Evolutionary conservation across 768 basidiomycete genomes (phyloP).

Genomic region (Boletus reticuloceps): DNA sequence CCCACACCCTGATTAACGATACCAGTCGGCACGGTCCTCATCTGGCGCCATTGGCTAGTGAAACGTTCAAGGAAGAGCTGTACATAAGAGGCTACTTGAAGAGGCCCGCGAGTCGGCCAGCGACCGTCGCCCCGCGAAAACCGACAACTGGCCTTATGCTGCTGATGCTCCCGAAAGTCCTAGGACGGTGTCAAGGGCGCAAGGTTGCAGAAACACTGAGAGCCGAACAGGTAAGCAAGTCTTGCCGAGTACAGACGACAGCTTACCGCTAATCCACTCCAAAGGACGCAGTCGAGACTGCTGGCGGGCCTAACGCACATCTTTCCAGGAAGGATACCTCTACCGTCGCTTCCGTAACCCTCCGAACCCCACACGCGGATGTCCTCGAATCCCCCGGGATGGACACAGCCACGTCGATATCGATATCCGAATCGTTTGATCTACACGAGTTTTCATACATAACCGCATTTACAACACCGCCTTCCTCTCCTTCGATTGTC

Average conservation of each 20-base stretch:
- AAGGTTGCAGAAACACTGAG: constrained; percentile 12
- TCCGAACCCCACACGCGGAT: neutral
- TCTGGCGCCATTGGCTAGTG: constrained; percentile 28
- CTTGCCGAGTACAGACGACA: neutral
- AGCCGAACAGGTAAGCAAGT: constrained; percentile 12
- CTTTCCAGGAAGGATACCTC: constrained; percentile 3
- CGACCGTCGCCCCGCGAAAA: constrained; percentile 1
- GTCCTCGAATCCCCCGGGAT: constrained; percentile 10
- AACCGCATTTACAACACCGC: constrained; percentile 31
- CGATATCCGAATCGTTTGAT: constrained; percentile 20
- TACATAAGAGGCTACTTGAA: constrained; percentile 27
- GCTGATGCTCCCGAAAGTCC: constrained; percentile 9
- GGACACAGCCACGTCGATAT: constrained; percentile 7
- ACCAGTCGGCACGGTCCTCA: constrained; percentile 3
- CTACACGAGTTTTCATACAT: constrained; percentile 31
- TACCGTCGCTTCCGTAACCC: constrained; percentile 10
- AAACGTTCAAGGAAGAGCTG: constrained; percentile 28
- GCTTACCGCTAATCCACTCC: neutral
- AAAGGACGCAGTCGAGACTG: constrained; percentile 2
- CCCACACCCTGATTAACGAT: neutral
- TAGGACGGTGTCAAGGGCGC: constrained; percentile 22
- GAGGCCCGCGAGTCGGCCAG: constrained; percentile 11
- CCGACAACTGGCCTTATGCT: neutral
- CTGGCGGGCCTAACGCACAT: neutral
- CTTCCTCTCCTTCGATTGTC: constrained; percentile 24